Evolutionary conservation across 257 asterid genomes (phyloP).

Genomic region (Scutellaria minor): DNA sequence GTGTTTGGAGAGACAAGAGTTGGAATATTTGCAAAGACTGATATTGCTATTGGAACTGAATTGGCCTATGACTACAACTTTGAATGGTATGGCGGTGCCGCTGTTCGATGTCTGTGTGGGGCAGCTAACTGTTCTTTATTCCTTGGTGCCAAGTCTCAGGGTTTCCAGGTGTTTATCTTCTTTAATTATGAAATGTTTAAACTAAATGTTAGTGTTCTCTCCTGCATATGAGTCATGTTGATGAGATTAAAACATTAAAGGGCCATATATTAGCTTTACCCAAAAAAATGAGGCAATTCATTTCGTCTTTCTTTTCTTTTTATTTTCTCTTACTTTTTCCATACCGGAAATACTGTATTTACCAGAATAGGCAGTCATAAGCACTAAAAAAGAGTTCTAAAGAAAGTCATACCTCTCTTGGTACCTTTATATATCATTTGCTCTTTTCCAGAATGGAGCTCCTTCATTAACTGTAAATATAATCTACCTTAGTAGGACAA

Average conservation of each 20-base stretch:
- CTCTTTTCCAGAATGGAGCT: neutral
- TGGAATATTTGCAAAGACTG: constrained; percentile 82
- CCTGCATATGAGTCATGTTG: constrained; percentile 25
- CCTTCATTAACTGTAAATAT: constrained; percentile 1
- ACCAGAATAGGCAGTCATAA: constrained; percentile 8
- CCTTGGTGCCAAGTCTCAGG: constrained; percentile 97
- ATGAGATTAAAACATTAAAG: constrained; percentile 14
- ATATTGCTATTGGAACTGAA: constrained; percentile 73
- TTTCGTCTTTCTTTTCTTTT: neutral
- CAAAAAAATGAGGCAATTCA: neutral
- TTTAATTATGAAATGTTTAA: constrained; percentile 22
- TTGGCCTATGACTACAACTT: constrained; percentile 82
- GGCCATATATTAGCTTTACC: neutral
- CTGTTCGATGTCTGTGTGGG: constrained; percentile 92
- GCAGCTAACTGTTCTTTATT: constrained; percentile 86
- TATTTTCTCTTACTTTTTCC: neutral
- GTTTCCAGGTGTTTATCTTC: constrained; percentile 74
- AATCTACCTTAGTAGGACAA: neutral
- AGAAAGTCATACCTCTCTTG: constrained; percentile 2
- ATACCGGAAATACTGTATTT: neutral
- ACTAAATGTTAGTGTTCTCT: constrained; percentile 11
- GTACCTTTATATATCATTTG: constrained; percentile 7
- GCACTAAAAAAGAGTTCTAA: neutral
- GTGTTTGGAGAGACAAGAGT: constrained; percentile 89
- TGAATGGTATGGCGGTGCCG: constrained; percentile 96